Evolutionary conservation across 1,139 yeast species (phyloP).

Genomic region (Chernovozyma aurita): DNA sequence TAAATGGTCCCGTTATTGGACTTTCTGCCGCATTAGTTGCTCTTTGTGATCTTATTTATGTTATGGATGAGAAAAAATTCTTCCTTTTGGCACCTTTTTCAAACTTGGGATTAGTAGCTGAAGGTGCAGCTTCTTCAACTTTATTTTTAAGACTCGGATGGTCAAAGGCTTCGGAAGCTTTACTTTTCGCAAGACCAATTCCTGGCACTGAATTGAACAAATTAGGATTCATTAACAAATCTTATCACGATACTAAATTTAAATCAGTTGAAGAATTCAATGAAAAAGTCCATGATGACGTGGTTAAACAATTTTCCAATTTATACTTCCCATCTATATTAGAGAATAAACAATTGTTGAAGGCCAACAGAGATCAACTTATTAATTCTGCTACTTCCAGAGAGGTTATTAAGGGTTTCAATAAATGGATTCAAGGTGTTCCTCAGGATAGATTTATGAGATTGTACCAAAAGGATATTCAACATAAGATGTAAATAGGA

Average conservation of each 20-base stretch:
- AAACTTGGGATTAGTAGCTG: constrained; percentile 78
- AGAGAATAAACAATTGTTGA: constrained; percentile 58
- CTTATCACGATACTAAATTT: constrained; percentile 36
- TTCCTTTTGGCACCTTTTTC: constrained; percentile 75
- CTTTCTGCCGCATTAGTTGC: constrained; percentile 70
- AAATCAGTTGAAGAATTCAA: constrained; percentile 60
- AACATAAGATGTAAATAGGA: constrained; percentile 62
- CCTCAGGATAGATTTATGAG: constrained; percentile 68
- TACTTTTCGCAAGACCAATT: constrained; percentile 66
- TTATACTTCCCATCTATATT: constrained; percentile 58
- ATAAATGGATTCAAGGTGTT: constrained; percentile 65
- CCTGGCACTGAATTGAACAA: constrained; percentile 52
- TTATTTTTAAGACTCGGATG: constrained; percentile 69
- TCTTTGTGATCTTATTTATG: constrained; percentile 73
- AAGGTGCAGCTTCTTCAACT: constrained; percentile 73
- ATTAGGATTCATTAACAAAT: constrained; percentile 60
- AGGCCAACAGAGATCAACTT: constrained; percentile 41
- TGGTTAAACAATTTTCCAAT: constrained; percentile 40
- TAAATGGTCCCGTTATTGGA: constrained; percentile 89
- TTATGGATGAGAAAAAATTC: constrained; percentile 52
- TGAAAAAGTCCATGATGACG: constrained; percentile 41
- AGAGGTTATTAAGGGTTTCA: constrained; percentile 67
- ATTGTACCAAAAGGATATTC: constrained; percentile 51
- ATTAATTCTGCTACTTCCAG: constrained; percentile 52
- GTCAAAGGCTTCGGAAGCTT: constrained; percentile 70